Percentiles rank a stretch among this genome's conserved stretches.
phyloP scores from a whole-genome alignment of 768 basidiomycete species.

The Albatrellus ellisii region DNA sequence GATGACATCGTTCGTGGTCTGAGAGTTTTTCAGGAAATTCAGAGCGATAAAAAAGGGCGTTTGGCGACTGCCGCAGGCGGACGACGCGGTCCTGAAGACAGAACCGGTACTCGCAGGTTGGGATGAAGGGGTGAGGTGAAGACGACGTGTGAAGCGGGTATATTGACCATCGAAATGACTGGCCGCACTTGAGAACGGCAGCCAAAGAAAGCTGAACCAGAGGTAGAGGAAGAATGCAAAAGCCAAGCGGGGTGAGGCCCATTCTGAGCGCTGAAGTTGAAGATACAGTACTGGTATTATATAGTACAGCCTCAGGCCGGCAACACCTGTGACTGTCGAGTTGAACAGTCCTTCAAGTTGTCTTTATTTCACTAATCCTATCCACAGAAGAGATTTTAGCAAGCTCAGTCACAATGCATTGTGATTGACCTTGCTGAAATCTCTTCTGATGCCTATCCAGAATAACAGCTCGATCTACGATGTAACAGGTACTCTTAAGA shows the following conservation, averaged over 20 bases:
- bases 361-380: no score
- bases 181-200: conserved; percentile 70
- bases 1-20: no score
- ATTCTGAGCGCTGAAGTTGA: not conserved
- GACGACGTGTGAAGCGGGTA: conserved; percentile 25
- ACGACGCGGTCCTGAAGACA: conserved; percentile 76
- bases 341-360: no score
- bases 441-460: no score
- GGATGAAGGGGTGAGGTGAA: conserved; percentile 8
- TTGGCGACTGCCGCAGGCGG: conserved; percentile 60
- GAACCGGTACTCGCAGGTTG: conserved; percentile 60
- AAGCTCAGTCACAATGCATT: no score
- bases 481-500: no score
- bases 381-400: no score
- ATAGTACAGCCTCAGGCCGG: no score
- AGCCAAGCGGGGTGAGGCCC: conserved; percentile 27
- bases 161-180: conserved; percentile 74
- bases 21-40: conserved; percentile 39
- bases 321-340: no score
- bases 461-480: no score
- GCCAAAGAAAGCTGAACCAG: conserved; percentile 64
- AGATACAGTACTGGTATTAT: not conserved
- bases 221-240: conserved; percentile 46
- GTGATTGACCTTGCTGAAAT: no score
- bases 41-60: conserved; percentile 58